These are phyloP conservation scores for Stephania cephalantha DNA, from an alignment of 164 flowering plant species.

Conservation along the genomic window DNA sequence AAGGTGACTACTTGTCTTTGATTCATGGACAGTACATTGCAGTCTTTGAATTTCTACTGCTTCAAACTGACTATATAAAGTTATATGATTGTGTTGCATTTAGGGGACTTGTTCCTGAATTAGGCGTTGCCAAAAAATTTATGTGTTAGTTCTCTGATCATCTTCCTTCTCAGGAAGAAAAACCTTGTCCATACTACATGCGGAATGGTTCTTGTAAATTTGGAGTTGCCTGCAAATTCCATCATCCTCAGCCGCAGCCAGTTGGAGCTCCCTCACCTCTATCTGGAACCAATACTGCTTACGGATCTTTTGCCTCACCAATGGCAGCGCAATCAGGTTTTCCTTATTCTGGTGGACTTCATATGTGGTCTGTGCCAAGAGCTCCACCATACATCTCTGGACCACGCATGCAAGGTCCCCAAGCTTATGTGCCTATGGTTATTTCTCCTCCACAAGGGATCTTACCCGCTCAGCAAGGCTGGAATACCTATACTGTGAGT, in stretches of 20 bases:
- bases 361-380: conserved; percentile 49
- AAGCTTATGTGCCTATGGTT: conserved; percentile 43
- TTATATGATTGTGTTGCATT: not conserved
- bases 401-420: conserved; percentile 41
- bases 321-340: conserved; percentile 33
- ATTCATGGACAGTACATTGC: not conserved
- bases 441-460: conserved; percentile 50
- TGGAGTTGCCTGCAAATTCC: conserved; percentile 76
- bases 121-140: not conserved
- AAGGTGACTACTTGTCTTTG: conserved; percentile 33
- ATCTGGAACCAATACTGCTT: conserved; percentile 24
- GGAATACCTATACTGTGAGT: conserved; percentile 64
- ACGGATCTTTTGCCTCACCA: conserved; percentile 35
- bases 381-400: conserved; percentile 42
- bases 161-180: conserved; percentile 47
- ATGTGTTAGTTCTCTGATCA: not conserved
- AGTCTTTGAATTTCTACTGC: not conserved
- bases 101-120: not conserved
- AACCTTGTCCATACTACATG: conserved; percentile 59
- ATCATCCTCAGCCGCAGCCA: conserved; percentile 69
- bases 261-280: conserved; percentile 33
- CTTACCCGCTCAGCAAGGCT: conserved; percentile 46
- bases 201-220: conserved; percentile 64
- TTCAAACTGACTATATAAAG: not conserved
- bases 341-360: conserved; percentile 39